Percentiles rank a stretch among this genome's conserved stretches.
These are phyloP conservation scores for Fonsecaea nubica DNA, from an alignment of 2,329 filamentous ascomycete species.

Conservation along the genomic window DNA sequence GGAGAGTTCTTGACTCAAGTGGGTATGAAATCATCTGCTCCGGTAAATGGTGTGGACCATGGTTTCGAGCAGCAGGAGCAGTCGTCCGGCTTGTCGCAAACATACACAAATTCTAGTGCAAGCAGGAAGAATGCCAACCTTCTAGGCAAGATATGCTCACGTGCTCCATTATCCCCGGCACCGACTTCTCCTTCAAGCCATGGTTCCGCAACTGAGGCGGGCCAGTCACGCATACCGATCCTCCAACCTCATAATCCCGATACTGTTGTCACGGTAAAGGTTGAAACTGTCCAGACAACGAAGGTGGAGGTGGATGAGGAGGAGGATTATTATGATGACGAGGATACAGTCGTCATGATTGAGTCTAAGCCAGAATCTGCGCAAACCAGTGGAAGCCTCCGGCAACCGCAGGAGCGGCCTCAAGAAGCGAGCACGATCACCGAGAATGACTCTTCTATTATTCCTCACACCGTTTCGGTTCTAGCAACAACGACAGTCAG, in stretches of 20 bases:
- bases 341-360: conserved; percentile 27
- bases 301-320: conserved; percentile 37
- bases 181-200: conserved; percentile 38
- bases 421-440: not conserved
- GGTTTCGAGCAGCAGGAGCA: not conserved
- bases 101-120: conserved; percentile 11
- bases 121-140: conserved; percentile 30
- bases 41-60: not conserved
- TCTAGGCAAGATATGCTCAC: conserved; percentile 25
- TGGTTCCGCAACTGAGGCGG: conserved; percentile 24
- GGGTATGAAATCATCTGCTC: not conserved
- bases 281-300: conserved; percentile 36
- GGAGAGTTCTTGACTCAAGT: not conserved
- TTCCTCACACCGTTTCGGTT: conserved; percentile 35
- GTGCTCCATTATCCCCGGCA: conserved; percentile 30
- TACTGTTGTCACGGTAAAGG: conserved; percentile 35
- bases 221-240: too few species aligned
- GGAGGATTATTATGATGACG: too few species aligned
- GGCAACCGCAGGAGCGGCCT: not conserved
- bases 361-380: not conserved
- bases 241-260: not conserved
- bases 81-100: conserved; percentile 12
- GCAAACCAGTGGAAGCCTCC: not conserved
- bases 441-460: not conserved
- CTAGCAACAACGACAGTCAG: conserved; percentile 36